Base-by-base conservation (phyloP, 2,329 filamentous ascomycete species). In the Aureobasidium namibiae region DNA sequence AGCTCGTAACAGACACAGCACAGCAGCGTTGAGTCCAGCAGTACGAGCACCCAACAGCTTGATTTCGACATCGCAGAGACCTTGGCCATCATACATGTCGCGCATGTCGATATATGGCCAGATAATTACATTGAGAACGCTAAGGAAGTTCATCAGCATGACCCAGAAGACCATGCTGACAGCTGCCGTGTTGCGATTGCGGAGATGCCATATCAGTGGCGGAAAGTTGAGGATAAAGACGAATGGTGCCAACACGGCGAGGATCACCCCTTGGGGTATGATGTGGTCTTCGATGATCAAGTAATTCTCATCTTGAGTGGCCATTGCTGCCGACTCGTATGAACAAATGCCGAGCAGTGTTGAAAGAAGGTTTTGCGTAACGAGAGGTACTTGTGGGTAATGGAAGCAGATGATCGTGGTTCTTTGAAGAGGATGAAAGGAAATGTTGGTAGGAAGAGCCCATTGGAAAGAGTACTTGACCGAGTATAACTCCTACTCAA, bases 61-160 rank as follows among this genome's bases (percentile, higher is more conserved):
- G 57, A 79, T 75, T 64, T 87, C 78, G 50, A 89, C 72, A 68
- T 89, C 86, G 70, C 86, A 89, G 60, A 86, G 79, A 2, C 78
- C 79, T 5, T 69, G 66, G 4, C 86, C 86, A 60, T 78, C 70
- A 78, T 79, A 89, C 79, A 81, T 84, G 6, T 72, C 68, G 0
- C 66, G 42, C 13, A 80, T 65, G 63, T 86, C 73, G 63, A 86
- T 82, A 8, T 75, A 80, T 0, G 80, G 78, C 86, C 86, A 89
- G 61, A 88, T 78, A 52, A 86, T 68, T 1, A 84, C 75, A 66
- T 89, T 88, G 74, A 83, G 70, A 62, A 84, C 76, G 63, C 77
- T 80, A 68, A 81, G 76, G 56, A 84, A 59, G 65, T 86, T 86
- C 60, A 78, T 68, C n/a, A 84, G 60, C 24, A 80, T 70, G 56